Percentiles rank a stretch among this genome's conserved stretches.
These are phyloP conservation scores for Hirsutella minnesotensis DNA, from an alignment of 2,329 filamentous ascomycete species.

Conservation along the genomic window DNA sequence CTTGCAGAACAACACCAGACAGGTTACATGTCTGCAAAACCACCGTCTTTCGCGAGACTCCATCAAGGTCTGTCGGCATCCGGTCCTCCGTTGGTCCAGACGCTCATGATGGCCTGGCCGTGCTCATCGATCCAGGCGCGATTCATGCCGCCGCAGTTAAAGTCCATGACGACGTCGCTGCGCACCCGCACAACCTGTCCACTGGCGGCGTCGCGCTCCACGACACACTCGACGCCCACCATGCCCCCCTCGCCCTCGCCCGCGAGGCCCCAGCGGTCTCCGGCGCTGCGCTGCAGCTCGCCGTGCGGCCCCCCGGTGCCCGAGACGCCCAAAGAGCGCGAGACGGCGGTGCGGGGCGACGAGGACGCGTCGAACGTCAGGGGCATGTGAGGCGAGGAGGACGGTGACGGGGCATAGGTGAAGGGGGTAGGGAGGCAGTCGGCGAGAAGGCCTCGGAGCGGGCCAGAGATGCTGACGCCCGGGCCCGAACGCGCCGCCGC, in stretches of 20 bases:
- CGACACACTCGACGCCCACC: constrained; percentile 61
- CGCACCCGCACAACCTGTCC: constrained; percentile 28
- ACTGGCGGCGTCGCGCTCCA: constrained; percentile 29
- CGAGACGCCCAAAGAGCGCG: constrained; percentile 46
- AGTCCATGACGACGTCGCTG: constrained; percentile 57
- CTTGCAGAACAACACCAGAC: too few species aligned
- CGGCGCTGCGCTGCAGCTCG: constrained; percentile 64
- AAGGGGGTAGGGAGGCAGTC: constrained; percentile 47
- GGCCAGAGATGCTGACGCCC: constrained; percentile 14
- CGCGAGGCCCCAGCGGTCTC: constrained; percentile 56
- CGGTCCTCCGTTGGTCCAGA: constrained; percentile 19
- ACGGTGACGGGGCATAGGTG: constrained; percentile 21
- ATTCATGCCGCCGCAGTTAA: constrained; percentile 83
- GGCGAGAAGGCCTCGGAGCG: constrained; percentile 36
- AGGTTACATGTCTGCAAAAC: too few species aligned
- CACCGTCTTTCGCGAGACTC: not conserved
- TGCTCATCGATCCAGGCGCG: constrained; percentile 61
- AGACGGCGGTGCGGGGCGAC: constrained; percentile 5
- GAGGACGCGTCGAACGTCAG: not conserved
- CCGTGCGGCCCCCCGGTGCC: constrained; percentile 69
- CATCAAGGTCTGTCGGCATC: constrained; percentile 6
- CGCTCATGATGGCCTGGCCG: constrained; percentile 41
- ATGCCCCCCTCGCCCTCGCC: constrained; percentile 79
- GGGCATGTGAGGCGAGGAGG: not conserved
- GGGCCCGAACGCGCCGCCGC: not conserved